Percentiles rank a stretch among this genome's conserved stretches.
Evolutionary conservation across 768 basidiomycete genomes (phyloP).

Genomic region (Hirschioporus abietinus): DNA sequence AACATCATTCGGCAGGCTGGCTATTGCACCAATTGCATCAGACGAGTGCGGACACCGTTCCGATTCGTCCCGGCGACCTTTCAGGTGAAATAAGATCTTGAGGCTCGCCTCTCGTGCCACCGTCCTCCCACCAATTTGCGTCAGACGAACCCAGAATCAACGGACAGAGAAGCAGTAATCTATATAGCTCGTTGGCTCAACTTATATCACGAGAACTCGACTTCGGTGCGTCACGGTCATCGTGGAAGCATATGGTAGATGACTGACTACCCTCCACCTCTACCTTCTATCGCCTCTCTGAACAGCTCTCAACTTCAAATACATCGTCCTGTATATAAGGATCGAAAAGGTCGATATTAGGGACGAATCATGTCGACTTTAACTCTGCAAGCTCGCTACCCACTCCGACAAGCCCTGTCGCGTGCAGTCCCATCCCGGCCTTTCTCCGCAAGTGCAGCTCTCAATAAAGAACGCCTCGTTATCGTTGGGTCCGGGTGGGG

Average conservation of each 20-base stretch:
- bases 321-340: neutral
- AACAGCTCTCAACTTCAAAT: neutral
- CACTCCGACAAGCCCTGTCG: neutral
- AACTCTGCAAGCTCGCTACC: neutral
- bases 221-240: neutral
- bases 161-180: neutral
- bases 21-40: neutral
- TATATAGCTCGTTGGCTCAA: neutral
- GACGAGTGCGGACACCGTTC: neutral
- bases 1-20: neutral
- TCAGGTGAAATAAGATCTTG: neutral
- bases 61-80: neutral
- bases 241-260: neutral
- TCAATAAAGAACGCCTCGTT: conserved; percentile 41
- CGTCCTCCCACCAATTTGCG: neutral
- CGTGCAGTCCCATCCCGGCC: neutral
- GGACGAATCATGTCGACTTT: neutral
- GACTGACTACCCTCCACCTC: neutral
- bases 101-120: too few species aligned
- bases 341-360: neutral
- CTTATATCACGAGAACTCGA: neutral
- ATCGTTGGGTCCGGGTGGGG: conserved; percentile 79
- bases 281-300: neutral
- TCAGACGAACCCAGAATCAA: neutral
- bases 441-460: neutral